Conservation (phyloP, 495 filamentous ascomycete species). For the Penicillium macrosclerotiorum region DNA sequence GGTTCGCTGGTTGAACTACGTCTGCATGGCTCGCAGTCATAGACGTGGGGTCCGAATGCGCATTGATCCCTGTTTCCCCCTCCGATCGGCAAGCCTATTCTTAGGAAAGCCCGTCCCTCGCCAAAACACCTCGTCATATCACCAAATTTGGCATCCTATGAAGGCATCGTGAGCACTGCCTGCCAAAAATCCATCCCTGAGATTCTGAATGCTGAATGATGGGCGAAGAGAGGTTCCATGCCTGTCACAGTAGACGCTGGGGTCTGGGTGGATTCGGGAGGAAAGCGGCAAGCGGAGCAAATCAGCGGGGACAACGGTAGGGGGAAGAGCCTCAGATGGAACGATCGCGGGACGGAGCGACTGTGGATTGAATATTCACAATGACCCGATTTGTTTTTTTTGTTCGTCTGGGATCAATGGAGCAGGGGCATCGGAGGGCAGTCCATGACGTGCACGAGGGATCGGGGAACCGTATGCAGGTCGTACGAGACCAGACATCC, state of each 20-base stretch:
- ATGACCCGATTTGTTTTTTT: no score
- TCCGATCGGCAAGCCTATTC: constrained; percentile 19
- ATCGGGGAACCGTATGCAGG: no score
- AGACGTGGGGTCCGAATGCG: constrained; percentile 18
- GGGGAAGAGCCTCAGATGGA: constrained; percentile 1
- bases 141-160: constrained; percentile 16
- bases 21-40: no score
- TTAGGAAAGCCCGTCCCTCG: constrained; percentile 8
- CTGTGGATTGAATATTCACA: no score
- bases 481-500: neutral
- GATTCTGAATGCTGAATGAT: no score
- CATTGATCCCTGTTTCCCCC: neutral
- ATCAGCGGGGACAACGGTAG: constrained; percentile 6
- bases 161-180: neutral
- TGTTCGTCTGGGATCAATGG: no score
- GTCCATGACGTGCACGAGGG: no score
- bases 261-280: neutral
- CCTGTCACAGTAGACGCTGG: constrained; percentile 22
- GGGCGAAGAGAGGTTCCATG: constrained; percentile 1
- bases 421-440: no score
- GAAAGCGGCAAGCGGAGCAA: constrained; percentile 15
- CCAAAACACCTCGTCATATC: constrained; percentile 12
- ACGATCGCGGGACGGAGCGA: neutral
- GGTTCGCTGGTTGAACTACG: no score
- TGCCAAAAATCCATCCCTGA: no score